Base-by-base conservation (phyloP, 768 basidiomycete genomes). In the Calvatia gigantea region DNA sequence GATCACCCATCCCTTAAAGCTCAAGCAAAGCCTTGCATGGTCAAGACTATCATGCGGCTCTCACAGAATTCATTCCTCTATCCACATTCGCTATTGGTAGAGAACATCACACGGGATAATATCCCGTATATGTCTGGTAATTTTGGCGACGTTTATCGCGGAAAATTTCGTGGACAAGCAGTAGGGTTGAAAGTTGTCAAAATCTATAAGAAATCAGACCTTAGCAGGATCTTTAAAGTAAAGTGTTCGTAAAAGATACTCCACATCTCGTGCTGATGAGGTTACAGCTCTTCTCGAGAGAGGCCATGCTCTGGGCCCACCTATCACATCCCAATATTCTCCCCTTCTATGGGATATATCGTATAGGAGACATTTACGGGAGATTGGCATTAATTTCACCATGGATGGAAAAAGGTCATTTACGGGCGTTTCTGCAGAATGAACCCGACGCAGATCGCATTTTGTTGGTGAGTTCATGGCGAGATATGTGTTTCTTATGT, bases 381-480 rank as follows among this genome's bases (percentile, higher is more conserved):
- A 32, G 60, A 12, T 32, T 59, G 9, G 55, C 54, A 21, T 33
- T 61, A 38, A 51, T 54, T 21, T 61, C 60, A 9, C 60, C 60
- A 3, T 61, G 60, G 60, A 61, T 61, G 58, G 60, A 33, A 15
- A 57, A 48, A n/a, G 60, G 60, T 21, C 51, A 55, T 33, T 37
- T 61, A 21, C 19, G 17, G 6, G 51, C 48, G 12, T 57, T 59
- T 33, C 19, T 61, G 4, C 4, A n/a, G 12, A n/a, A 47, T 14
- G 39, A 49, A 23, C 54, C 57, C 1, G 39, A 52, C 0, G 54
- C 23, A 1, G 45, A 54, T 25, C 54, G 58, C 15, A 21, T 51
- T 11, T 42, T 38, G 14, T 29, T 61, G 33, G 57, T 58, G 27
- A 29, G 53, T 58, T 21, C 6, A 14, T 14, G 4, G 6, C 23